Base-by-base conservation (phyloP, 305 asterid species). In the Solanum hybrid region DNA sequence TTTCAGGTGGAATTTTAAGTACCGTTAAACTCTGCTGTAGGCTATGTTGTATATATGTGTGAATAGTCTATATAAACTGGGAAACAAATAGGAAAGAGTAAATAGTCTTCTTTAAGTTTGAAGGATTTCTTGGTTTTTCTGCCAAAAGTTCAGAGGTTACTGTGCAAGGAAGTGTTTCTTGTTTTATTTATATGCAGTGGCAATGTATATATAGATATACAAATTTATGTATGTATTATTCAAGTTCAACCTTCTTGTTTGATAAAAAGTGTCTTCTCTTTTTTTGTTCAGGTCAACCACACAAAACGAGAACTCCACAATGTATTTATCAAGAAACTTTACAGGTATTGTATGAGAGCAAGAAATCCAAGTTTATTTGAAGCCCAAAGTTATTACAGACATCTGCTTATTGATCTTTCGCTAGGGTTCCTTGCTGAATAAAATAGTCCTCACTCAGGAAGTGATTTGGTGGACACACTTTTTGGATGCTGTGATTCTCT, bases 301-400 rank as follows among this genome's bases (percentile, higher is more conserved):
- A 96, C 99, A 75, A 98, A 97, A 90, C 91, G 99, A 89, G 99
- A 97, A 94, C 96, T 97, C 90, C 99, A 97, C 91, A 97, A 97
- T 71, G 95, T 97, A 85, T 97, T 97, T 92, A 98, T 98, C 89
- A 93, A 93, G 90, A 95, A 94, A 91, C 99, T 98, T 89, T 98
- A 98, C 97, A 96, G 99, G 99, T 96, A 95, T 86, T 75, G 28
- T 51, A 35, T 36, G 24, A 46, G 87, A 46, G 87, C 11, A 20
- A 83, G 87, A 31, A 83, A 83, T 31, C 36, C 87, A 29, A 83
- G 87, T 83, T 20, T 42, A 46, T 83, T 46, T 83, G 87, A 83
- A 28, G 87, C 39, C 71, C 87, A 46, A 83, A 29, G 74, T 46
- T 28, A 9, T 46, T 42, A 16, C 87, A 82, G 16, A 42, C 26